Conservation (phyloP, 2,329 filamentous ascomycete genomes). For the Aspergillus sp. region DNA sequence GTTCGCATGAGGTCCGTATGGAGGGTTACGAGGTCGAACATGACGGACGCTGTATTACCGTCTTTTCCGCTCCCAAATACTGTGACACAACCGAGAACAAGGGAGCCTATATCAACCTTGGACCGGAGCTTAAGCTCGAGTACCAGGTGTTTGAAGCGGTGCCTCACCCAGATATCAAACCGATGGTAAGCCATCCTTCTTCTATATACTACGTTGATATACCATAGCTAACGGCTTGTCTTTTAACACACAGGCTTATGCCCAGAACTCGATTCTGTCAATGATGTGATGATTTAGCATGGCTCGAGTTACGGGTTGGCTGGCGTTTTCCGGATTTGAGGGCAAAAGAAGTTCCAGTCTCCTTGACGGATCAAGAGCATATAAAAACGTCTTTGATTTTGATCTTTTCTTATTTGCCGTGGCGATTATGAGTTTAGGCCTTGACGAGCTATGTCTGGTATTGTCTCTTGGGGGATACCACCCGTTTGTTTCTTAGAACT, state of each 20-base stretch:
- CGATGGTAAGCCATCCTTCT: constrained; percentile 55
- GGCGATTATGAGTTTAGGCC: neutral
- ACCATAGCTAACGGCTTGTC: neutral
- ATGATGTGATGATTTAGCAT: constrained; percentile 48
- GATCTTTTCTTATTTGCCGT: neutral
- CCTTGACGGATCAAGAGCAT: constrained; percentile 2
- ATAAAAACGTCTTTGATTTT: neutral
- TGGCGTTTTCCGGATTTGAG: constrained; percentile 20
- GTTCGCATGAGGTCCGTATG: constrained; percentile 97
- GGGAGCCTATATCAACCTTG: constrained; percentile 96
- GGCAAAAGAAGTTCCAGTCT: constrained; percentile 1
- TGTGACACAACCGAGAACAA: constrained; percentile 98
- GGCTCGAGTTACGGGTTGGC: constrained; percentile 16
- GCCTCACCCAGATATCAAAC: constrained; percentile 87
- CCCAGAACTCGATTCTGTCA: constrained; percentile 71
- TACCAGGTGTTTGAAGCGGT: constrained; percentile 95
- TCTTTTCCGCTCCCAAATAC: constrained; percentile 96
- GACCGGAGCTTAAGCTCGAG: constrained; percentile 79
- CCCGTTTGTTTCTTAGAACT: neutral
- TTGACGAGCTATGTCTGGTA: constrained; percentile 3
- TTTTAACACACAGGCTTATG: constrained; percentile 57
- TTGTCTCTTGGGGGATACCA: neutral
- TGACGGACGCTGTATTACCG: constrained; percentile 89
- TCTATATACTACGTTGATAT: neutral
- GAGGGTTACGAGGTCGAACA: constrained; percentile 99